Base-by-base conservation (phyloP, 176 grass and related monocot genomes). In the Triticum timopheevii region DNA sequence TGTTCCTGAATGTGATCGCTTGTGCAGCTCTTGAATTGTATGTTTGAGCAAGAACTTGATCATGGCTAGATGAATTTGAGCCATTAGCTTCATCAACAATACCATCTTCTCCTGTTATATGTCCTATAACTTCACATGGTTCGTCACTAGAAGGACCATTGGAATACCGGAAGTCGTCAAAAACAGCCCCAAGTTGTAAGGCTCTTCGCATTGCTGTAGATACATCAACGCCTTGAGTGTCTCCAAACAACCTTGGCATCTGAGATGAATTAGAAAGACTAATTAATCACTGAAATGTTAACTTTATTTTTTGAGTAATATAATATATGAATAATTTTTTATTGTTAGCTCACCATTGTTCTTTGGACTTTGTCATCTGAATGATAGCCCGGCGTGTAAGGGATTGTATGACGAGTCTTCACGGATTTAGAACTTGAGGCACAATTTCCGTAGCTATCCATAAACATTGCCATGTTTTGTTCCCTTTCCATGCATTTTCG, bases 121-220 rank as follows among this genome's bases (percentile, higher is more conserved):
- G 13, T 30, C 6, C 38, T 38, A 47, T 15, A 22, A 19, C 69
- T 39, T 65, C n/a, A 2, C 30, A 19, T 25, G 2, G 8, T 66
- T 76, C 49, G 2, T 59, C 54, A 22, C 7, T 59, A 59, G 54
- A 22, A 59, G 54, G 54, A 71, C 61, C 64, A 49, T 22, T 28
- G 15, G 20, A 47, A 13, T 72, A 24, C 13, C 38, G 52, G 1
- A 12, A 49, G 40, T 88, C 73, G 15, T 83, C 74, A 8, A 83
- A 83, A 10, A 27, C 27, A 35, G 25, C 47, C 4, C 81, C 52
- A 63, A 28, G 17, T 22, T 28, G 73, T 54, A 84, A 79, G 27
- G 87, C 81, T 84, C 50, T 83, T 50, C 38, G 64, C 64, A 83
- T 83, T 20, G 35, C 86, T 47, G 31, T 27, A 69, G 45, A 83